Base-by-base conservation (phyloP, 176 grass and related monocot species). In the Zoysia japonica region DNA sequence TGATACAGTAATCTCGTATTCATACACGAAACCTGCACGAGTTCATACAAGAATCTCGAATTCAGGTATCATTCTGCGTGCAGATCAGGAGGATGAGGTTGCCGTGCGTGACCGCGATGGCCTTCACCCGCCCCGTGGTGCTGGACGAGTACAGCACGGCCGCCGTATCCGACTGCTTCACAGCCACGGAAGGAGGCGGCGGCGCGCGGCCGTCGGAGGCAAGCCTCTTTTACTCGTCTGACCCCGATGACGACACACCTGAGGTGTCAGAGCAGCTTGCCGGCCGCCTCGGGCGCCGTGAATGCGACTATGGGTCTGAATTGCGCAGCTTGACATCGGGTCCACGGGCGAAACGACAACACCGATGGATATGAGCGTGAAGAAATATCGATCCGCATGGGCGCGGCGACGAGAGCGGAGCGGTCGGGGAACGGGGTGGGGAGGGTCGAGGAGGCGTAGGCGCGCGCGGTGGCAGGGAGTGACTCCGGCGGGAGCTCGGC, bases 111-210 rank as follows among this genome's bases (percentile, higher is more conserved):
- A 97, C 8, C 12, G 57, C 82, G 20, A 86, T 91, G 36, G 87
- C 91, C 81, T 97, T 97, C n/a, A 94, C 85, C 19, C 79, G 82
- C 1, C 94, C 94, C 16, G 94, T 94, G 4, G 94, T 97, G 43
- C 94, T 91, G 1, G 94, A 97, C 7, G 89, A 94, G 89, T 97
- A 97, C 1, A 94, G 76, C 50, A 97, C 90, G 43, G 83, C 87
- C 65, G 89, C 89, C 44, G 91, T 82, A 65, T 97, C 82, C 8
- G 94, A 97, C 78, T 97, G 94, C 82, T 54, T 79, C 60, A 94
- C 86, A 15, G 78, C 80, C 20, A 83, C 84, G 36, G 78, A 39
- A 55, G 78, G 78, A 49, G 78, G 78, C 15, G 65, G 45, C 20
- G 76, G 16, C 17, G 9, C n/a, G 1, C 49, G 61, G 37, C 70